Percentiles rank a stretch among this genome's conserved stretches.
Evolutionary conservation across 345 rosid genomes (phyloP).

Genomic region (Pistacia integerrima): DNA sequence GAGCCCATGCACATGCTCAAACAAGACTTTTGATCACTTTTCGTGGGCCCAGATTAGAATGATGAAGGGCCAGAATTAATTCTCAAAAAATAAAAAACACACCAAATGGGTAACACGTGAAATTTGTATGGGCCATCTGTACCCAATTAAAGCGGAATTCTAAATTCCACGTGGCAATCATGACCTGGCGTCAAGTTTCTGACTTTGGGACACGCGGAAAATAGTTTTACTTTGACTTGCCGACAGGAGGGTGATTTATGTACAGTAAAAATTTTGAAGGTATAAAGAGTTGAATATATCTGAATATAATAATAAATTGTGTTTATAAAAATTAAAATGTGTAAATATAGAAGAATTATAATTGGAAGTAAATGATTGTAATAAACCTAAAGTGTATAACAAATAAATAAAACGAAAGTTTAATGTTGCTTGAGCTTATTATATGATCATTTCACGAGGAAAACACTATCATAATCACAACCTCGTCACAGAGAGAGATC

Average conservation of each 20-base stretch:
- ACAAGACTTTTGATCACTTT: conserved; percentile 16
- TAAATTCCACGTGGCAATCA: conserved; percentile 4
- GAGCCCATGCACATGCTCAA: conserved; percentile 26
- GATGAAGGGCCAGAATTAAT: conserved; percentile 6
- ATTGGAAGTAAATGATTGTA: too few relatives aligned
- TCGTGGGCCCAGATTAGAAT: conserved; percentile 7
- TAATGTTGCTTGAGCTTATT: too few relatives aligned
- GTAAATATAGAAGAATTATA: too few relatives aligned
- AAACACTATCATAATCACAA: too few relatives aligned
- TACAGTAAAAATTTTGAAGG: too few relatives aligned
- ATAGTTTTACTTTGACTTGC: neutral
- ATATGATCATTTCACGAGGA: too few relatives aligned
- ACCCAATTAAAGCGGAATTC: neutral
- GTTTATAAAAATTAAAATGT: too few relatives aligned
- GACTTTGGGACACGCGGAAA: conserved; percentile 15
- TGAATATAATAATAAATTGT: too few relatives aligned
- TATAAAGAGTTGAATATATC: too few relatives aligned
- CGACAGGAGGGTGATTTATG: neutral
- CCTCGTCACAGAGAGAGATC: too few relatives aligned
- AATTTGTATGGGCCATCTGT: neutral
- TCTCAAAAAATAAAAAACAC: neutral
- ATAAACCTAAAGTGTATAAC: too few relatives aligned
- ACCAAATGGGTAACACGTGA: conserved; percentile 26
- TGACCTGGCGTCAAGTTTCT: neutral
- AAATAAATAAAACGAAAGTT: too few relatives aligned